phyloP scores from a whole-genome alignment of 2,329 filamentous ascomycete species.

The Diplodia scrobiculata region DNA sequence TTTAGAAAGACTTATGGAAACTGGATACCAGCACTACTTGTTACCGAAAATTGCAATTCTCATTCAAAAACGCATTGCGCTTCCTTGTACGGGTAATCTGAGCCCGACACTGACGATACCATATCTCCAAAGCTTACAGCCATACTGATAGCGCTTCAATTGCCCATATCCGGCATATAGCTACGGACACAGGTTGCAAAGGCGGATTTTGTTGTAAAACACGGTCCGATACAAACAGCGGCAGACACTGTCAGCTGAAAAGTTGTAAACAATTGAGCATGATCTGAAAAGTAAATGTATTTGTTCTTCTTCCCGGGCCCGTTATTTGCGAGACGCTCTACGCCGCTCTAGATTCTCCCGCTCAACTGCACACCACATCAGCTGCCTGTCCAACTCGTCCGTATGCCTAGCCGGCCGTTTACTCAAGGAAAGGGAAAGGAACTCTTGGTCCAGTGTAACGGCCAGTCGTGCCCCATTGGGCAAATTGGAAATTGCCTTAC shows the following conservation, averaged over 20 bases:
- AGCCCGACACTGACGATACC: too few relatives aligned
- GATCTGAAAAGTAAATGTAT: not conserved
- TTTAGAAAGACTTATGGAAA: too few relatives aligned
- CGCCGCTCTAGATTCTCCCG: not conserved
- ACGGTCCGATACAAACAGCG: not conserved
- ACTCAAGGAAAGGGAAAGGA: not conserved
- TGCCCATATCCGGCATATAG: too few relatives aligned
- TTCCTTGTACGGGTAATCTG: too few relatives aligned
- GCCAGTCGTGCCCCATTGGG: not conserved
- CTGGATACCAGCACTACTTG: too few relatives aligned
- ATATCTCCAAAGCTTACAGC: too few relatives aligned
- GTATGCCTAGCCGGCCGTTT: not conserved
- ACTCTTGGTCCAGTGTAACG: too few relatives aligned
- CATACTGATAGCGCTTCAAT: too few relatives aligned
- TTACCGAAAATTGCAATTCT: too few relatives aligned
- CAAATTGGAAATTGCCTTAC: not conserved
- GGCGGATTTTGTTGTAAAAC: too few relatives aligned
- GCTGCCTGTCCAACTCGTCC: not conserved
- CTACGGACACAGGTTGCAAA: not conserved
- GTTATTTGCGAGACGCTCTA: not conserved
- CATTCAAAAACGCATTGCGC: too few relatives aligned
- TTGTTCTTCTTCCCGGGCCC: not conserved
- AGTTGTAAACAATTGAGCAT: not conserved
- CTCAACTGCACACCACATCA: slow-evolving; percentile 6
- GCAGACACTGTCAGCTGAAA: not conserved